A percentile compares a stretch with the other conserved stretches of the same genome.
Evolutionary conservation across 176 grass and related monocot genomes (phyloP).

Genomic region (Tuctoria greenei): DNA sequence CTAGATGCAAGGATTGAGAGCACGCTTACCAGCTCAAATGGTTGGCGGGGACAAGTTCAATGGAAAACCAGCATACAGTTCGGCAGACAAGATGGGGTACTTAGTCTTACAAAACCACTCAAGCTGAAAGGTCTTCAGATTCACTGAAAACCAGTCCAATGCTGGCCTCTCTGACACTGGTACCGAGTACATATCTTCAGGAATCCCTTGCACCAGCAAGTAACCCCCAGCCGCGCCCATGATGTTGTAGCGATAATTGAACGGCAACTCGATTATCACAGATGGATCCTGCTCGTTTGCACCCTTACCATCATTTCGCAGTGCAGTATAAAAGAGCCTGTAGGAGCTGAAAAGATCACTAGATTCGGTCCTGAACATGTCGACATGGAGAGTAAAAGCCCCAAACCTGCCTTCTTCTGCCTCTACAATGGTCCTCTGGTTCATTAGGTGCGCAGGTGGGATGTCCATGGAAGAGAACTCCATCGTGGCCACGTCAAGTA

Average conservation of each 20-base stretch:
- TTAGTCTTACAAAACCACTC: background rate
- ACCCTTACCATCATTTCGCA: background rate
- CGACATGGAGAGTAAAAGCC: background rate
- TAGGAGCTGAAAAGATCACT: background rate
- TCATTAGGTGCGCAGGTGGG: background rate
- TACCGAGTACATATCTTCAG: background rate
- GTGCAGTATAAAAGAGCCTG: background rate
- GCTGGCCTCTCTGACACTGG: background rate
- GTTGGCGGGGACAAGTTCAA: background rate
- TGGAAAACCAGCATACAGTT: background rate
- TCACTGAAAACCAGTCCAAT: background rate
- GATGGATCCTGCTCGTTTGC: background rate
- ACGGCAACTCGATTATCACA: background rate
- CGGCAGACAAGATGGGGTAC: background rate
- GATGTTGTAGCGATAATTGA: background rate
- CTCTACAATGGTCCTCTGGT: background rate
- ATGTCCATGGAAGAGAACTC: background rate
- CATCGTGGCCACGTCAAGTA: background rate
- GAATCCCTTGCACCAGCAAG: background rate
- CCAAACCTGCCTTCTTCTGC: background rate
- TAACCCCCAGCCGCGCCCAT: background rate
- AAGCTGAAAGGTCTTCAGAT: background rate
- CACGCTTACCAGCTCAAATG: slow-evolving; percentile 1
- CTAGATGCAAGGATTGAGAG: background rate
- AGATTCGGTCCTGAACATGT: background rate